Conservation (phyloP, 2,329 filamentous ascomycete species). For the Balansia obtecta region DNA sequence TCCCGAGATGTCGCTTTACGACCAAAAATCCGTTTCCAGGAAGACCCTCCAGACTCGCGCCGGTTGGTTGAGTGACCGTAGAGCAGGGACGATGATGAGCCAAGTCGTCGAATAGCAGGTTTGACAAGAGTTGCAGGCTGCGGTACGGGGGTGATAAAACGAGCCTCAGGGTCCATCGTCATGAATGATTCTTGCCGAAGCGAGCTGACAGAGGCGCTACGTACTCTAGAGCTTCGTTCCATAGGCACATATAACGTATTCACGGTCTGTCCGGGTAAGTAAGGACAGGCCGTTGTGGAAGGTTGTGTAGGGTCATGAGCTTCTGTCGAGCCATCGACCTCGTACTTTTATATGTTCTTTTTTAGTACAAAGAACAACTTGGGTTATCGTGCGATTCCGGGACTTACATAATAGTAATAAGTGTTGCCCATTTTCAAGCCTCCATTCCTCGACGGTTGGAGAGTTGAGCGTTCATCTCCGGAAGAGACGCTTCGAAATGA, state of each 20-base stretch:
- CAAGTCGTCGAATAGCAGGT: constrained; percentile 14
- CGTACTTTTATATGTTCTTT: constrained; percentile 46
- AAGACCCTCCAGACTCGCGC: constrained; percentile 35
- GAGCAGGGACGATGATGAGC: constrained; percentile 19
- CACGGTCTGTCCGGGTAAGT: constrained; percentile 76
- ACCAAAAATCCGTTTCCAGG: constrained; percentile 40
- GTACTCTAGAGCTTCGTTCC: constrained; percentile 46
- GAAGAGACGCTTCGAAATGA: constrained; percentile 75
- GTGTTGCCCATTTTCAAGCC: constrained; percentile 85
- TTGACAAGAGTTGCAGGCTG: constrained; percentile 25
- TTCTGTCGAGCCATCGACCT: constrained; percentile 67
- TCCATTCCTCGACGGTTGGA: constrained; percentile 47
- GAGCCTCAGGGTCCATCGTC: constrained; percentile 69
- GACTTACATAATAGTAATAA: constrained; percentile 88
- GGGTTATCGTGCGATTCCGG: not conserved
- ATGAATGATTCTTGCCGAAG: constrained; percentile 46
- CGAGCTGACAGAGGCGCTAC: constrained; percentile 55
- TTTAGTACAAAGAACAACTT: no score
- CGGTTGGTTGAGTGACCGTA: constrained; percentile 29
- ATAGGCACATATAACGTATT: constrained; percentile 75
- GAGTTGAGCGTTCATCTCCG: constrained; percentile 48
- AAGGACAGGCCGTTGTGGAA: constrained; percentile 68
- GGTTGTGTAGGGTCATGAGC: constrained; percentile 60
- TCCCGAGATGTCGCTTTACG: constrained; percentile 21
- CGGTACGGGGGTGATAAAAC: constrained; percentile 57